Conservation (phyloP, 75 land plant species). For the Sequoiadendron giganteum region DNA sequence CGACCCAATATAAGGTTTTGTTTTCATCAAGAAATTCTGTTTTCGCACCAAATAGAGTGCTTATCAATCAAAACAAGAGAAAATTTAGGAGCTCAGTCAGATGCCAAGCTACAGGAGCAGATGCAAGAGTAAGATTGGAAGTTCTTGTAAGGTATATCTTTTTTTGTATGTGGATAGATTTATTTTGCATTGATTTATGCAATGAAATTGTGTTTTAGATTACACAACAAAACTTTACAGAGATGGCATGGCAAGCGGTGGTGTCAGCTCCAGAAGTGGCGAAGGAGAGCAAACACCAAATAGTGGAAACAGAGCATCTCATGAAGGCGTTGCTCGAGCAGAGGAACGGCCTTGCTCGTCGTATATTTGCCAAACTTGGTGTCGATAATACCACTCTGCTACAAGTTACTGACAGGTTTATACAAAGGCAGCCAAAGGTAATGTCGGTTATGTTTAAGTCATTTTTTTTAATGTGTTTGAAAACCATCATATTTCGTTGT, state of each 20-base stretch:
- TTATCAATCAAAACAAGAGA: neutral
- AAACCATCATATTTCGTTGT: neutral
- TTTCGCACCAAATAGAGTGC: neutral
- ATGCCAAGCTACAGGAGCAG: constrained; percentile 10
- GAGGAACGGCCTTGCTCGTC: constrained; percentile 90
- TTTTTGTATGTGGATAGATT: neutral
- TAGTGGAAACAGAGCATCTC: constrained; percentile 92
- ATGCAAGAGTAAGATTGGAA: constrained; percentile 6
- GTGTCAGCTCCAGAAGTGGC: constrained; percentile 89
- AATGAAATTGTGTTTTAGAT: constrained; percentile 34
- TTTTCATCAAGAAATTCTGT: neutral
- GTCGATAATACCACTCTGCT: constrained; percentile 80
- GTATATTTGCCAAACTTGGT: constrained; percentile 88
- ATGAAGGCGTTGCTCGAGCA: constrained; percentile 95
- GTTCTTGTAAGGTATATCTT: neutral
- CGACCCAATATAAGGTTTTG: neutral
- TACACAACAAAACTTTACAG: constrained; percentile 80
- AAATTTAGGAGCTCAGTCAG: neutral
- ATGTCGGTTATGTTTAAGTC: neutral
- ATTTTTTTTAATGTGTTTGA: neutral
- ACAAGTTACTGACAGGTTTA: constrained; percentile 80
- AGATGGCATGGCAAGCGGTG: constrained; percentile 98
- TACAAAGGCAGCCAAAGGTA: constrained; percentile 92
- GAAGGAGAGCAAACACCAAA: constrained; percentile 74
- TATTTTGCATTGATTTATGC: neutral